phyloP scores from a whole-genome alignment of 2,329 filamentous ascomycete genomes.

The Nannizzia gypsea region DNA sequence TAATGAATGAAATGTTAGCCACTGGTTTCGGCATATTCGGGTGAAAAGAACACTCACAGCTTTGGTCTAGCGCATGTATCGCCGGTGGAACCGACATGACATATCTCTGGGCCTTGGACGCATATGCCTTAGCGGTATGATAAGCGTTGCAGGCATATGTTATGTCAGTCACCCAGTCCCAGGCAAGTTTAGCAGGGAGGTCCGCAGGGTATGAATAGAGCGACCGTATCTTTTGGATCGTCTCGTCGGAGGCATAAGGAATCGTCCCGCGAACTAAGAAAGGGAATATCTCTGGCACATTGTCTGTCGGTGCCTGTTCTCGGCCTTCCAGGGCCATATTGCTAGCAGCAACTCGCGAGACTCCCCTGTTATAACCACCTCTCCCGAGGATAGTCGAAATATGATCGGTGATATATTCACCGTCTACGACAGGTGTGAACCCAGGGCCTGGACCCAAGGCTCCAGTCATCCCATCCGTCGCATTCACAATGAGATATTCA shows the following conservation, averaged over 20 bases:
- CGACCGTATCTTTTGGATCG: slow-evolving; percentile 7
- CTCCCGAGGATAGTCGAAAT: background rate
- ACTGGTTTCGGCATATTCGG: background rate
- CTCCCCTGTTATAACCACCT: slow-evolving; percentile 3
- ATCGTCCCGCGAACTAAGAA: slow-evolving; percentile 9
- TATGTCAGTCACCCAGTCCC: slow-evolving; percentile 12
- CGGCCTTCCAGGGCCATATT: slow-evolving; percentile 11
- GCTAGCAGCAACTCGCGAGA: slow-evolving; percentile 5
- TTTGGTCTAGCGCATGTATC: slow-evolving; percentile 9
- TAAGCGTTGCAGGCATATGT: slow-evolving; percentile 12
- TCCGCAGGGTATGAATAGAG: slow-evolving; percentile 10
- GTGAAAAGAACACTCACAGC: slow-evolving; percentile 8
- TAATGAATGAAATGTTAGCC: background rate
- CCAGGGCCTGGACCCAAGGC: slow-evolving; percentile 7
- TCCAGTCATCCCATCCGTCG: background rate
- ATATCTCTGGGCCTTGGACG: slow-evolving; percentile 9
- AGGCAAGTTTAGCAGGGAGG: slow-evolving; percentile 8
- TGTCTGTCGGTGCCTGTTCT: background rate
- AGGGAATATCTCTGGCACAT: slow-evolving; percentile 12
- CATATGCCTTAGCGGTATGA: slow-evolving; percentile 8
- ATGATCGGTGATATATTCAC: slow-evolving; percentile 9
- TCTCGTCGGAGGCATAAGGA: slow-evolving; percentile 7
- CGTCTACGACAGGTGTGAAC: slow-evolving; percentile 12
- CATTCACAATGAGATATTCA: slow-evolving; percentile 9
- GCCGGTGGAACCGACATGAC: slow-evolving; percentile 12